phyloP scores from a whole-genome alignment of 2,329 filamentous ascomycete species.

The Talaromyces sp. region DNA sequence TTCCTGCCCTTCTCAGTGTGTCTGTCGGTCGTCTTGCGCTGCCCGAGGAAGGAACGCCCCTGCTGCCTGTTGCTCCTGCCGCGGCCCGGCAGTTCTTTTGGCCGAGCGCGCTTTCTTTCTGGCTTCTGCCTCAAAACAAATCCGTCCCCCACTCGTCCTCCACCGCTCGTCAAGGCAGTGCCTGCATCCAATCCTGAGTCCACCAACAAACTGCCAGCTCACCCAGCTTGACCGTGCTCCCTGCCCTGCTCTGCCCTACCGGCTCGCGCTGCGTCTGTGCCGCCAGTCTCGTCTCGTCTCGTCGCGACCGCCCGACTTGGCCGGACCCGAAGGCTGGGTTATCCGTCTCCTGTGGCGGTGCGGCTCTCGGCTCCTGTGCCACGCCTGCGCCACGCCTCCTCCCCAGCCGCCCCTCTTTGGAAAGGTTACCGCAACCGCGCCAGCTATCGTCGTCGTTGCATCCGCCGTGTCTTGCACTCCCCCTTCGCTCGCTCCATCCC shows the following conservation, averaged over 20 bases:
- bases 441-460: conserved; percentile 1
- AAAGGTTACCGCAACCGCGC: conserved; percentile 9
- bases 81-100: background rate
- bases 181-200: background rate
- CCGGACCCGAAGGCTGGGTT: too few species aligned
- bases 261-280: background rate
- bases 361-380: conserved; percentile 1
- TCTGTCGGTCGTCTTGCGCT: too few species aligned
- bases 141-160: background rate
- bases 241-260: background rate
- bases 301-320: background rate
- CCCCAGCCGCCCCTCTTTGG: conserved; percentile 10
- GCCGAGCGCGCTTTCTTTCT: too few species aligned
- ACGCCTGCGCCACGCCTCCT: background rate
- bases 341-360: conserved; percentile 10
- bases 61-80: background rate
- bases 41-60: background rate
- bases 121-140: background rate
- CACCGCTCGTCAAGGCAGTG: background rate
- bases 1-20: background rate
- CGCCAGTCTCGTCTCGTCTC: background rate
- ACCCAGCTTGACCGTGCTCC: background rate
- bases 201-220: background rate
- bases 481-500: background rate
- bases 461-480: conserved; percentile 7